Evolutionary conservation across 1,284 basidiomycete species (phyloP).

Genomic region (Sporisorium iseilematis-ciliati): DNA sequence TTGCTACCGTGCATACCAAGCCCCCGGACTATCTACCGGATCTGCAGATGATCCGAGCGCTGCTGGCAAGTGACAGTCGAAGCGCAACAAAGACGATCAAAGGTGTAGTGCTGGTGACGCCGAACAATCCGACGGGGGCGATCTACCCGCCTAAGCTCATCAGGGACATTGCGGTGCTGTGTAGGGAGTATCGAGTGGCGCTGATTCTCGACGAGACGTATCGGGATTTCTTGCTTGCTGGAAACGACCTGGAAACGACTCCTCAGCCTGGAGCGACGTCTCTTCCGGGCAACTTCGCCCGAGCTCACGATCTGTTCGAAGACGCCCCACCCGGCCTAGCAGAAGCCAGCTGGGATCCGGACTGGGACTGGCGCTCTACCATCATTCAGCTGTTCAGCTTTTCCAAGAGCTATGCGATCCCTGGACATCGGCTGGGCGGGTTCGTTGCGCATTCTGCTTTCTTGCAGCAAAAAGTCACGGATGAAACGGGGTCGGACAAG

Average conservation of each 20-base stretch:
- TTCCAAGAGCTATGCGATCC: slow-evolving; percentile 84
- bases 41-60: slow-evolving; percentile 72
- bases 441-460: slow-evolving; percentile 78
- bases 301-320: slow-evolving; percentile 76
- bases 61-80: slow-evolving; percentile 73
- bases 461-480: slow-evolving; percentile 65
- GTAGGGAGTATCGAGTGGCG: slow-evolving; percentile 75
- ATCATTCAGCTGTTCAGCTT: slow-evolving; percentile 58
- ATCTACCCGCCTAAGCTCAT: slow-evolving; percentile 78
- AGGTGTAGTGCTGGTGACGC: slow-evolving; percentile 74
- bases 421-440: slow-evolving; percentile 84
- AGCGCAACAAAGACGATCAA: slow-evolving; percentile 74
- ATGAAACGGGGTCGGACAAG: slow-evolving; percentile 63
- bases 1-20: slow-evolving; percentile 76
- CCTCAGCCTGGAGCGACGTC: slow-evolving; percentile 1
- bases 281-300: slow-evolving; percentile 49
- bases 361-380: slow-evolving; percentile 74
- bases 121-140: slow-evolving; percentile 79
- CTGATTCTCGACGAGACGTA: slow-evolving; percentile 77
- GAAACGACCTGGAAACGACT: slow-evolving; percentile 23
- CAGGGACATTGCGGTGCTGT: slow-evolving; percentile 77
- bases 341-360: slow-evolving; percentile 14
- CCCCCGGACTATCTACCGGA: slow-evolving; percentile 76
- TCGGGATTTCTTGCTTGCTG: slow-evolving; percentile 79
- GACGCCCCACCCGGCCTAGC: slow-evolving; percentile 19